Conservation (phyloP, 2,329 filamentous ascomycete species). For the Ceratocystis diversiconidia region DNA sequence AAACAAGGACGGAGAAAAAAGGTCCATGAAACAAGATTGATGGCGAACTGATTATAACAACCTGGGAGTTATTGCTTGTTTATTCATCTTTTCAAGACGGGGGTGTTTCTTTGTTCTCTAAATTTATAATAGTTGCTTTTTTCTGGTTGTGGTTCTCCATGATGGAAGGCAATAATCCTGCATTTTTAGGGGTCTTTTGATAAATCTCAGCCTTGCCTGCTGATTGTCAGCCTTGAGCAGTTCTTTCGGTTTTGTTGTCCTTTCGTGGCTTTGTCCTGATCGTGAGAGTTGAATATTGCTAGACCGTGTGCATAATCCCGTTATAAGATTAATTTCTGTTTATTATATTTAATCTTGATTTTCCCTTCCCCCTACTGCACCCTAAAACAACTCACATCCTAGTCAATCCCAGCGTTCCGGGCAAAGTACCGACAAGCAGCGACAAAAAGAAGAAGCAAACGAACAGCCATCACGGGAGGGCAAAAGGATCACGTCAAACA, state of each 20-base stretch:
- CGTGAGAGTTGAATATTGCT: too few relatives aligned
- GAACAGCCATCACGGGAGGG: neutral
- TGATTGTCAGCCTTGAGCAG: neutral
- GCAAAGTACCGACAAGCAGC: neutral
- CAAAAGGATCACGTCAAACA: slow-evolving; percentile 7
- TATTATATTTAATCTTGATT: slow-evolving; percentile 4
- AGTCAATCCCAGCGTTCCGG: neutral
- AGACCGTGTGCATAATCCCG: neutral
- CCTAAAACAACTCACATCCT: neutral
- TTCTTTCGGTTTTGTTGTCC: neutral
- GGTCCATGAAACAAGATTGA: neutral
- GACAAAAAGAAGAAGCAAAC: neutral
- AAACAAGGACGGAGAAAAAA: neutral
- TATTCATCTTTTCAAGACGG: neutral
- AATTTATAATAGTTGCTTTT: neutral
- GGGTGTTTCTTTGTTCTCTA: too few relatives aligned
- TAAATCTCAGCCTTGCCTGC: neutral
- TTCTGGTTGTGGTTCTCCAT: neutral
- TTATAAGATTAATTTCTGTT: neutral
- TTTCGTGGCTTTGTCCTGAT: too few relatives aligned
- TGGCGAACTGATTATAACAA: neutral
- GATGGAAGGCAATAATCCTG: neutral
- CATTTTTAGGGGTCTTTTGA: neutral
- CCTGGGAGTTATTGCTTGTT: neutral
- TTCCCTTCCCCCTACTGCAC: neutral